phyloP scores from a whole-genome alignment of 805 yeast species.

The Saturnispora dispora region DNA sequence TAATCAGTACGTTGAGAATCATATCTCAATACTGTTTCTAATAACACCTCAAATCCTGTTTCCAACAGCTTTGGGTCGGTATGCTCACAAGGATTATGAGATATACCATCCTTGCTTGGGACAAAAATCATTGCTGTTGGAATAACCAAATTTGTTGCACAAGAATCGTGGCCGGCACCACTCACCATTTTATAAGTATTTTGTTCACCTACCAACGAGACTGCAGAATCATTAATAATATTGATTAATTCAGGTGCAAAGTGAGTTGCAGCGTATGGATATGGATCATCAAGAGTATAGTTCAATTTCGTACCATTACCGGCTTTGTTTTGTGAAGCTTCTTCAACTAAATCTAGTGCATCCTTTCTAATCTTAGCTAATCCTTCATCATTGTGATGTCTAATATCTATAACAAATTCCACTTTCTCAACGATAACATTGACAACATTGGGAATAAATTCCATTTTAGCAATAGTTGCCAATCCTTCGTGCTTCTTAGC shows the following conservation, averaged over 20 bases:
- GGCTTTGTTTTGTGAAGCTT: slow-evolving; percentile 20
- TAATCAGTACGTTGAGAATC: slow-evolving; percentile 14
- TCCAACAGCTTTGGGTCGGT: slow-evolving; percentile 56
- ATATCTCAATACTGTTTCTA: slow-evolving; percentile 36
- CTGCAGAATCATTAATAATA: slow-evolving; percentile 45
- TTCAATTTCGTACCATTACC: slow-evolving; percentile 33
- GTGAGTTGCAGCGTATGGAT: slow-evolving; percentile 37
- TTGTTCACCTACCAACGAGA: slow-evolving; percentile 37
- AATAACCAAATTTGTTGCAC: slow-evolving; percentile 43
- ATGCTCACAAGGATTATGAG: slow-evolving; percentile 61
- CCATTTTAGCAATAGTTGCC: slow-evolving; percentile 50
- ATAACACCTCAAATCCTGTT: slow-evolving; percentile 47
- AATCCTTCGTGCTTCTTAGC: slow-evolving; percentile 46
- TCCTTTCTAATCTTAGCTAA: slow-evolving; percentile 32
- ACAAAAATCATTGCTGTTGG: slow-evolving; percentile 73
- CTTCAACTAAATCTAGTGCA: slow-evolving; percentile 25
- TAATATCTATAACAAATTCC: slow-evolving; percentile 49
- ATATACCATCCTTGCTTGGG: slow-evolving; percentile 58
- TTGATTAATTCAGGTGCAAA: slow-evolving; percentile 44
- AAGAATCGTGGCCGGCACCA: slow-evolving; percentile 73
- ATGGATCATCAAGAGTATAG: slow-evolving; percentile 35
- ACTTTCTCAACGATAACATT: slow-evolving; percentile 62
- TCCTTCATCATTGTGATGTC: slow-evolving; percentile 43
- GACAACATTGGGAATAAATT: slow-evolving; percentile 49
- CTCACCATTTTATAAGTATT: slow-evolving; percentile 40